These are phyloP conservation scores for Cyberlindnera japonica DNA, from an alignment of 805 yeast genomes.

Conservation along the genomic window DNA sequence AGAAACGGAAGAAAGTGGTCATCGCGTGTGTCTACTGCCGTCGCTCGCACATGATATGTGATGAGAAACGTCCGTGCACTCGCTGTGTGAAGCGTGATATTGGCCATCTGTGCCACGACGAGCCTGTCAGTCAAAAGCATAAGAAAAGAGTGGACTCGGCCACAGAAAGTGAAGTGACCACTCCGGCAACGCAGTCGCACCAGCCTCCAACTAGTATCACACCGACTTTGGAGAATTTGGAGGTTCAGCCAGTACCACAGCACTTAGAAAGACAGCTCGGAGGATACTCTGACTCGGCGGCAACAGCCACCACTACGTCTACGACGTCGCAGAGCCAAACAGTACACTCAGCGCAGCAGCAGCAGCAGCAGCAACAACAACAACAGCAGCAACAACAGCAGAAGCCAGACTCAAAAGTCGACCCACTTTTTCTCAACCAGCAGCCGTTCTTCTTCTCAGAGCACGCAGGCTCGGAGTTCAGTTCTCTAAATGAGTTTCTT, in stretches of 20 bases:
- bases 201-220: conserved; percentile 1
- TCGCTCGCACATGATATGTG: conserved; percentile 92
- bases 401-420: conserved; percentile 11
- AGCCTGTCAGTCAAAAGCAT: conserved; percentile 26
- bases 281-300: conserved; percentile 5
- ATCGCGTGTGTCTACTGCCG: conserved; percentile 87
- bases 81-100: conserved; percentile 85
- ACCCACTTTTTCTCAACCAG: conserved; percentile 34
- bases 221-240: conserved; percentile 14
- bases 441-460: conserved; percentile 84
- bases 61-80: conserved; percentile 70
- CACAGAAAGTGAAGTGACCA: not conserved
- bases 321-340: too few species aligned
- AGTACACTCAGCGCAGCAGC: too few species aligned
- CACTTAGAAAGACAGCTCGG: conserved; percentile 20
- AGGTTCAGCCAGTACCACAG: conserved; percentile 21
- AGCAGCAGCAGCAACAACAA: conserved; percentile 1
- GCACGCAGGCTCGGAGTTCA: conserved; percentile 89
- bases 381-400: conserved; percentile 6
- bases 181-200: conserved; percentile 2
- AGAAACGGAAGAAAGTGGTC: conserved; percentile 42
- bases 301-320: conserved; percentile 5
- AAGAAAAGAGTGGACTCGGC: conserved; percentile 19
- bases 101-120: conserved; percentile 67
- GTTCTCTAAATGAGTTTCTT: conserved; percentile 82